phyloP scores from a whole-genome alignment of 805 yeast genomes.

The Priceomyces fermenticarens region DNA sequence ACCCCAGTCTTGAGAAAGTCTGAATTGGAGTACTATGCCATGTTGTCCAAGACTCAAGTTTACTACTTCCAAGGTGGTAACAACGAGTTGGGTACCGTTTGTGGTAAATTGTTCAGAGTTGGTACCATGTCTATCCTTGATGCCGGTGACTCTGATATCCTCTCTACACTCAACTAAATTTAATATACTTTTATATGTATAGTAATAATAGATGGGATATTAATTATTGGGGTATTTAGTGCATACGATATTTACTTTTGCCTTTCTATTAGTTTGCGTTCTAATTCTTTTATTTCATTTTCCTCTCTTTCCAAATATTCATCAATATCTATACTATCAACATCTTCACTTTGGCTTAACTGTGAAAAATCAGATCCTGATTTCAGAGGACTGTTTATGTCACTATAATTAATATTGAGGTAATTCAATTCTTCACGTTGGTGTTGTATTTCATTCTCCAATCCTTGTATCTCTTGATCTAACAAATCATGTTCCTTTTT shows the following conservation, averaged over 20 bases:
- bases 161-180: conserved; percentile 50
- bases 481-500: conserved; percentile 36
- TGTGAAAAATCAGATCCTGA: conserved; percentile 5
- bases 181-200: conserved; percentile 6
- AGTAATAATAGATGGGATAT: conserved; percentile 10
- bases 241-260: conserved; percentile 3
- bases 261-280: conserved; percentile 28
- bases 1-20: conserved; percentile 99
- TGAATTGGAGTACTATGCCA: conserved; percentile 99
- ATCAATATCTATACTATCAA: conserved; percentile 23
- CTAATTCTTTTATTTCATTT: conserved; percentile 42
- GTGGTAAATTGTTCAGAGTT: conserved; percentile 99
- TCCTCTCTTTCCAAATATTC: conserved; percentile 45
- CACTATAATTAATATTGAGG: conserved; percentile 20
- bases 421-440: conserved; percentile 40
- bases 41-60: conserved; percentile 95
- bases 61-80: conserved; percentile 99
- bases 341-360: conserved; percentile 4
- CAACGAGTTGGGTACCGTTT: conserved; percentile 99
- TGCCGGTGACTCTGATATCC: conserved; percentile 99
- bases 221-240: background rate
- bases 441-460: conserved; percentile 40
- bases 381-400: conserved; percentile 14
- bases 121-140: conserved; percentile 95
- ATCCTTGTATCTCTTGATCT: conserved; percentile 36